Evolutionary conservation across 352 stramenopile genomes (phyloP), one percentile per base, ranked within the genome.

Genomic region (Globisporangium paroecandrum): DNA sequence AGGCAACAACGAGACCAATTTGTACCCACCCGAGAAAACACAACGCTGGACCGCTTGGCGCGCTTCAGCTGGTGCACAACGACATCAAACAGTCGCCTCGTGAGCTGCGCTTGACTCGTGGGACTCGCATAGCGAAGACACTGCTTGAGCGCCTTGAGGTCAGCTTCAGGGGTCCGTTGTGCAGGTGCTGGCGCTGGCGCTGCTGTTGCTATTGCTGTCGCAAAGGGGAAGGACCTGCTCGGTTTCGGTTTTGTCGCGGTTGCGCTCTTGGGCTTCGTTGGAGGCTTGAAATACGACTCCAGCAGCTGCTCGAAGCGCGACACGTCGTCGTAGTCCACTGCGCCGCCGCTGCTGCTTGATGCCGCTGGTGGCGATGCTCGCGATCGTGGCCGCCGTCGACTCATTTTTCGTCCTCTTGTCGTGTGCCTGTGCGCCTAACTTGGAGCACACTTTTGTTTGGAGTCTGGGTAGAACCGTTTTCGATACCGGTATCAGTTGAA

Each of bases 81-180:
- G 8, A 43, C 62, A 22, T 58, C 27, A 10, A 79, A 51, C 8
- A 83, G 46, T 53, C 56, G 58, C 0, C 59, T 58, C 27, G 77
- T 78, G 74, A 77, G 72, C 36, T 74, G 65, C 34, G 65, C 41
- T 51, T 83, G 77, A 0, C 43, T 27, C 10, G 77, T 18, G 27
- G 64, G 51, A 5, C 46, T 34, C 1, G 77, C 68, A n/a, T 78
- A 62, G 1, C 77, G 77, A 22, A 83, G 56, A 1, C 72, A 47
- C 34, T 55, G 68, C 68, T 83, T 83, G 4, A 83, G 55, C 43
- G 73, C 60, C 61, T 73, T 76, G 29, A 83, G 66, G 13, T n/a
- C 63, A 20, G 24, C 54, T 62, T 65, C 68, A 27, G 63, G 56
- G 38, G 58, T 32, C 22, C 10, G 22, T 32, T 53, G 34, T 22